A percentile compares a stretch with the other conserved stretches of the same genome.
Conservation (phyloP, 169 alveolate species). For the Plasmodium gonderi region DNA sequence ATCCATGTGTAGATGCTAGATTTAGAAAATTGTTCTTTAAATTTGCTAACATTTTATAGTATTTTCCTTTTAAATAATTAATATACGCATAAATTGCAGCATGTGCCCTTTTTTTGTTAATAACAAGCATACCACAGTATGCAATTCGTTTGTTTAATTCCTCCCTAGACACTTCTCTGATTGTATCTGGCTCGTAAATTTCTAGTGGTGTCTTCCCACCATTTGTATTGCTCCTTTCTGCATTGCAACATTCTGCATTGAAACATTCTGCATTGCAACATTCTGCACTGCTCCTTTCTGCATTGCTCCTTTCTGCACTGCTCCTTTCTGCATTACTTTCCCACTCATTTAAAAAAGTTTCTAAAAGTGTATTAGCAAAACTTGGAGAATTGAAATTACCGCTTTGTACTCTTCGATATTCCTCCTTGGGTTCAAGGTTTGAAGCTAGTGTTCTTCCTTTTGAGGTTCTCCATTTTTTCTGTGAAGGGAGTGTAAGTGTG, state of each 20-base stretch:
- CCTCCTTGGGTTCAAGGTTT: background rate
- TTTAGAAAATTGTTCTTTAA: background rate
- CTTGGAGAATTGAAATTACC: background rate
- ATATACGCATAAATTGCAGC: background rate
- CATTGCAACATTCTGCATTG: no score
- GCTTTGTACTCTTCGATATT: background rate
- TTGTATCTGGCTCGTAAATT: background rate
- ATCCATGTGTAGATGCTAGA: background rate
- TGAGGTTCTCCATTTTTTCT: background rate
- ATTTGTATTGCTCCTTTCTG: background rate
- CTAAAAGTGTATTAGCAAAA: background rate
- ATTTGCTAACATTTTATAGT: background rate
- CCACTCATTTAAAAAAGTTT: background rate
- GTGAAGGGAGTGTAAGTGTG: no score
- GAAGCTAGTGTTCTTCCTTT: no score
- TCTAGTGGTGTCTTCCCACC: background rate
- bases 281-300: no score
- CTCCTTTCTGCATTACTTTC: background rate
- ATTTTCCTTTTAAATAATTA: background rate
- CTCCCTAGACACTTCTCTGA: background rate
- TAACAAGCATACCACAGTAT: background rate
- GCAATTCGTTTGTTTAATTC: background rate
- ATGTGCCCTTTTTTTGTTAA: background rate
- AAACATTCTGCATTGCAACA: no score
- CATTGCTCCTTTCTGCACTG: no score